Conservation (phyloP, 768 basidiomycete genomes). For the Agaricus blazei region DNA sequence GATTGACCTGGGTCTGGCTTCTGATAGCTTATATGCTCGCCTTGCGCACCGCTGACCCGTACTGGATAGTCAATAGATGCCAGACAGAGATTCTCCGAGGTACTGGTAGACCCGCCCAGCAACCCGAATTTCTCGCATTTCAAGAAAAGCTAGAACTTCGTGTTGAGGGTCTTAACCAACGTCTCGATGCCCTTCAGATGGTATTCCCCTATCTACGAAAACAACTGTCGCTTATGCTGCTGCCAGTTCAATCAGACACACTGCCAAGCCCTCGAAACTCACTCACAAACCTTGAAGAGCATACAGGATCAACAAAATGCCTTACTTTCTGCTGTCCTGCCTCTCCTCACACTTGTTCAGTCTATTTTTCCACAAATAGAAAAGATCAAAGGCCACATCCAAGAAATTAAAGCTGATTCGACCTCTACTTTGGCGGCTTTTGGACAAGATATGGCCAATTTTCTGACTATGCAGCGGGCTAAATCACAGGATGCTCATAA, state of each 20-base stretch:
- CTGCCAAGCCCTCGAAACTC: conserved; percentile 42
- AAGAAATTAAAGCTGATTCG: neutral
- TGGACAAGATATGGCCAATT: neutral
- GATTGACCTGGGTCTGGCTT: conserved; percentile 45
- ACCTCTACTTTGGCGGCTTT: neutral
- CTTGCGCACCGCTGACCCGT: conserved; percentile 3
- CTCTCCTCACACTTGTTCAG: conserved; percentile 58
- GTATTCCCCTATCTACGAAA: conserved; percentile 23
- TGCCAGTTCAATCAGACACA: conserved; percentile 43
- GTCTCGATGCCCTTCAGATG: conserved; percentile 50
- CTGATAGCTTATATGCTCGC: conserved; percentile 12
- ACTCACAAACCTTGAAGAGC: conserved; percentile 50
- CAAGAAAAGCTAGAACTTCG: conserved; percentile 36
- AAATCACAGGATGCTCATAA: neutral
- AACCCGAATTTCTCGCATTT: conserved; percentile 29
- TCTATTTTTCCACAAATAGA: conserved; percentile 55
- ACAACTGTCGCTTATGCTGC: neutral
- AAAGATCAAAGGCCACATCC: conserved; percentile 11
- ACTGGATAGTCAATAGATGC: conserved; percentile 49
- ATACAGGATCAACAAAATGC: conserved; percentile 60
- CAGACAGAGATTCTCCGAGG: conserved; percentile 57
- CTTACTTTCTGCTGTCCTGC: conserved; percentile 48
- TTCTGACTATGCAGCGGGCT: neutral
- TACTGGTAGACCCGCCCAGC: conserved; percentile 55
- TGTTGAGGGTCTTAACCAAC: conserved; percentile 45